Evolutionary conservation across 2,329 filamentous ascomycete genomes (phyloP).

Genomic region (Biscogniauxia marginata): DNA sequence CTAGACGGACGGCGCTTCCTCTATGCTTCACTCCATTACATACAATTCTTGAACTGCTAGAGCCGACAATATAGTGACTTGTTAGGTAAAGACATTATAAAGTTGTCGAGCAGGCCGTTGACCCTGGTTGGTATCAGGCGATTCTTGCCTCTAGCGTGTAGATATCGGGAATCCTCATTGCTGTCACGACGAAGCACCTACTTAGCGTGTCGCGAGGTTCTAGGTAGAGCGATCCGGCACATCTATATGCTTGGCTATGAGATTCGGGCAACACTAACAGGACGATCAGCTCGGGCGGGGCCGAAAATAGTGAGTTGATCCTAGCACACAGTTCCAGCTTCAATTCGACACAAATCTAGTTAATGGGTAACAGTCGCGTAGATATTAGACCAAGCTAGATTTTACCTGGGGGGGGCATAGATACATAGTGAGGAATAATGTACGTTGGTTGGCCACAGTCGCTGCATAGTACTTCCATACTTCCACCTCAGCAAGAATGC

Average conservation of each 20-base stretch:
- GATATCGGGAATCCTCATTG: background rate
- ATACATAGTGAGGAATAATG: background rate
- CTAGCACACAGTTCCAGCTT: background rate
- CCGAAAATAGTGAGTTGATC: background rate
- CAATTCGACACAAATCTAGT: background rate
- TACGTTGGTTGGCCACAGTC: background rate
- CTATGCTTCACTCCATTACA: background rate
- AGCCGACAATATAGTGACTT: background rate
- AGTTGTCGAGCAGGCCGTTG: background rate
- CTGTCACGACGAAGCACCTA: background rate
- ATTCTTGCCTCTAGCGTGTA: background rate
- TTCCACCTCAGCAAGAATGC: constrained; percentile 4
- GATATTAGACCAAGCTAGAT: background rate
- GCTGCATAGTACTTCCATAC: background rate
- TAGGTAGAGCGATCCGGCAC: background rate
- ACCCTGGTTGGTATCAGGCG: background rate
- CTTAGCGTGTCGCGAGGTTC: background rate
- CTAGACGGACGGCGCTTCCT: background rate
- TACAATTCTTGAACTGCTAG: background rate
- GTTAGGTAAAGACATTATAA: background rate
- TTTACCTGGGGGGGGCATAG: background rate
- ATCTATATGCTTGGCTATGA: background rate
- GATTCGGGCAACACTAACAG: background rate
- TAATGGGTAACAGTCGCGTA: background rate
- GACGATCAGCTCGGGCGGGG: background rate